Percentiles rank a stretch among this genome's conserved stretches.
Conservation (phyloP, 345 rosid species). For the Brassica carinata region DNA sequence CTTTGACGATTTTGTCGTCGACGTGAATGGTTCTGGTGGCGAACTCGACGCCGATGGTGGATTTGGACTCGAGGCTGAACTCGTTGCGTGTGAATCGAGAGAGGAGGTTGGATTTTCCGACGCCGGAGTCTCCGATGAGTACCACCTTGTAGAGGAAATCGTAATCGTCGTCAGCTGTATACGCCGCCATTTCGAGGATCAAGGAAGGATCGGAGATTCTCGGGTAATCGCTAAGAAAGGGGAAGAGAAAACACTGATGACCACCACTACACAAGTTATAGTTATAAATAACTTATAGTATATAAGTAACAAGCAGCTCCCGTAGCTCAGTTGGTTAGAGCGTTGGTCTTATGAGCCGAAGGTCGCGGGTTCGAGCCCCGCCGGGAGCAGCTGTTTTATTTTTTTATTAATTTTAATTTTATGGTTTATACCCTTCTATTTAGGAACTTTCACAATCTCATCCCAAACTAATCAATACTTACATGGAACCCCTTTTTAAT, state of each 20-base stretch:
- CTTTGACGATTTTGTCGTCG: neutral
- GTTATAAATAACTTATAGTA: neutral
- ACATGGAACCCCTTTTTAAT: neutral
- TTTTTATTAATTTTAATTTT: neutral
- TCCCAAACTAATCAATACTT: neutral
- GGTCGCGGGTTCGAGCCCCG: slow-evolving; percentile 97
- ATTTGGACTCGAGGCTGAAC: slow-evolving; percentile 1
- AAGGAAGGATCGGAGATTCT: neutral
- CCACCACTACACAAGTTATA: neutral
- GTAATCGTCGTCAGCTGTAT: neutral
- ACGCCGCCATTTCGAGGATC: neutral
- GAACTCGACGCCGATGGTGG: neutral
- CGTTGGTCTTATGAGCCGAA: slow-evolving; percentile 99
- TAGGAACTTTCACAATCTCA: neutral
- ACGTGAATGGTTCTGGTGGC: neutral
- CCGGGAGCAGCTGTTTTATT: slow-evolving; percentile 53
- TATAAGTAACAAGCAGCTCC: slow-evolving; percentile 22
- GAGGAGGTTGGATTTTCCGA: neutral
- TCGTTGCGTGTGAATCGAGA: slow-evolving; percentile 2
- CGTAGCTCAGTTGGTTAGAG: slow-evolving; percentile 99
- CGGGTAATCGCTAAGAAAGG: neutral
- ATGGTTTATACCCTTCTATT: neutral
- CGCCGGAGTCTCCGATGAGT: neutral
- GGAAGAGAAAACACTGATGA: too few relatives aligned
- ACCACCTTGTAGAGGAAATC: neutral